A percentile compares a stretch with the other conserved stretches of the same genome.
These are phyloP conservation scores for Trichoderma sp. DNA, from an alignment of 2,329 filamentous ascomycete species.

Conservation along the genomic window DNA sequence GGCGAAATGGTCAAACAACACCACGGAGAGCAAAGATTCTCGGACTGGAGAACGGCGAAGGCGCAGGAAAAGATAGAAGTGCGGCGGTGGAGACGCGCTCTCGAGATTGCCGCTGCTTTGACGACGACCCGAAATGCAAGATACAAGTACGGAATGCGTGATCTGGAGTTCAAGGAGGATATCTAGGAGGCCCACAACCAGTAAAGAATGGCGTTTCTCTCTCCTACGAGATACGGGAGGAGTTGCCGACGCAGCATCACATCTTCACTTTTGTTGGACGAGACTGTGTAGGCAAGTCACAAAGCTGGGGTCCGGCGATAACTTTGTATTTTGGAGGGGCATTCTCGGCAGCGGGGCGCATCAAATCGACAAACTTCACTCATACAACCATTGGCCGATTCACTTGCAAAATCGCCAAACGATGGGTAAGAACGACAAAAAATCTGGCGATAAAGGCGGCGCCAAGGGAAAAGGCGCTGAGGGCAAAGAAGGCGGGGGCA, in stretches of 20 bases:
- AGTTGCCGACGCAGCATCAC: background rate
- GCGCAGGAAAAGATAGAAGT: constrained; percentile 30
- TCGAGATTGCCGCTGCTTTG: constrained; percentile 28
- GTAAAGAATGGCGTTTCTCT: background rate
- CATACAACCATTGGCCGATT: background rate
- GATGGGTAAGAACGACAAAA: constrained; percentile 43
- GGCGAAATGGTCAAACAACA: constrained; percentile 40
- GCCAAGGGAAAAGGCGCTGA: constrained; percentile 31
- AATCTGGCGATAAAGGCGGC: constrained; percentile 38
- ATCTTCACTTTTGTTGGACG: background rate
- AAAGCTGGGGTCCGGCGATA: background rate
- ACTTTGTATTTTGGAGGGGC: constrained; percentile 6
- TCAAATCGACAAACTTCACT: background rate
- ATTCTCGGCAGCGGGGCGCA: constrained; percentile 5
- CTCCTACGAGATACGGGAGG: background rate
- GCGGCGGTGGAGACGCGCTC: constrained; percentile 29
- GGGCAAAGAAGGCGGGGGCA: constrained; percentile 37
- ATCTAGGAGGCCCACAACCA: background rate
- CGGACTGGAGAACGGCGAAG: constrained; percentile 40
- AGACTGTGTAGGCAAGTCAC: background rate
- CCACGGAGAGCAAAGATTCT: constrained; percentile 39
- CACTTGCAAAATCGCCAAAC: constrained; percentile 7
- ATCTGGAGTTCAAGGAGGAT: background rate
- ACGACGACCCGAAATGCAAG: constrained; percentile 19
- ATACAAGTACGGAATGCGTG: constrained; percentile 6